Base-by-base conservation (phyloP, 2,329 filamentous ascomycete species). In the Calonectria leucothoes region DNA sequence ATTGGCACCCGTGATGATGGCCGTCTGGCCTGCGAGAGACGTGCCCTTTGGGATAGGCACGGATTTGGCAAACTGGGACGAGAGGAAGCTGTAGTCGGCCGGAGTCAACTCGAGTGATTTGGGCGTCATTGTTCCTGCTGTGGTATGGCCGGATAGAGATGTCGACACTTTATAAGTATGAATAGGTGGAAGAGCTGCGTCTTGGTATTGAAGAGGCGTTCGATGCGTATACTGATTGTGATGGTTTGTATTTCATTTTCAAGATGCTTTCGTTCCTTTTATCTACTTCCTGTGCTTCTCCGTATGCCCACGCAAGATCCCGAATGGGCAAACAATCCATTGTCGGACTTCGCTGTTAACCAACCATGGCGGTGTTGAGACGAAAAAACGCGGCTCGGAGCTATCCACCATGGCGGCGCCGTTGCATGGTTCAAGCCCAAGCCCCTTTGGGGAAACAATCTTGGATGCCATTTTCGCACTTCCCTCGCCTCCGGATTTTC, bases 1-100 rank as follows among this genome's bases (percentile, higher is more conserved):
- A 72, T 89, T 90, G 25, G 84, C 81, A 1, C 89, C 89, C 0
- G 88, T 89, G 17, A 91, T 82, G 49, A 90, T 86, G 59, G 86
- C 86, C 0, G 84, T 84, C 70, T 86, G 81, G 1, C 82, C 82
- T 1, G 81, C 76, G 17, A 87, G 75, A 42, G 81, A 72, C 11
- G 76, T 75, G 5, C 71, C 70, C 0, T 73, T 72, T 2, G 79
- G 77, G 1, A 78, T 75, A n/a, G 74, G 75, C 4, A 75, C 51
- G 1, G 77, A 67, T 25, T 76, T 81, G 49, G 79, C 72, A 51
- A 81, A 78, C 49, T 84, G 82, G 12, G 82, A 82, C 2, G 69
- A 61, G 11, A 81, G 27, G 69, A 84, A 84, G 25, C 25, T 71
- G 20, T 70, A 79, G 15, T 66, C 29, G 3, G 42, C 63, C 1